Base-by-base conservation (phyloP, 352 stramenopile species). In the Phytophthora idaei region DNA sequence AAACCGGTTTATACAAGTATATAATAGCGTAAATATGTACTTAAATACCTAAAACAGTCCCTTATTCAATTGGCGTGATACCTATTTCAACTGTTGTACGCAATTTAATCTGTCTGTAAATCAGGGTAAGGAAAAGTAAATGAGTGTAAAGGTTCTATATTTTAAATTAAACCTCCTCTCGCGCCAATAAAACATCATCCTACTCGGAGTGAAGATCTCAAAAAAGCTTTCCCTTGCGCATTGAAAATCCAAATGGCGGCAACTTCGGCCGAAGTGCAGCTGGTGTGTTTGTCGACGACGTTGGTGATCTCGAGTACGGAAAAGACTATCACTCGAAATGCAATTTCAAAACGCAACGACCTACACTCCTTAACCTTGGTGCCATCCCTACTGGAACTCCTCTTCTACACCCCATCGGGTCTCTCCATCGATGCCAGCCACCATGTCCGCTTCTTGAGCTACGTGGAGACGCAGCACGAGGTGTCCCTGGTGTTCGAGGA, bases 401-500 rank as follows among this genome's bases (percentile, higher is more conserved):
- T 90, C 28, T 87, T 90, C 62, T 90, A 85, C 67, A 55, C 71
- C 17, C 31, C 44, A 21, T 21, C 17, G 17, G 17, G 17, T 21
- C 17, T 21, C 7, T 37, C 48, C 3, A 21, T 8, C 12, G 17
- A 48, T 4, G n/a, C 3, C 32, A 12, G 6, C 31, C 5, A 46
- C 8, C 5, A 29, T 28, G 14, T 66, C 48, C 76, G 76, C 8
- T 89, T 90, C 57, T 61, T 90, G 21, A 90, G 81, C 64, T 87
- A 84, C 62, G 80, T 87, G 17, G 78, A 90, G 71, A 88, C 79
- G 21, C 76, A 86, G 49, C 78, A 90, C 61, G 81, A 90, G 60
- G 48, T 90, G 17, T 89, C 80, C 31, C 71, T 90, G n/a, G 81
- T 86, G 34, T 84, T 89, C 52, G 80, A 89, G 14, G 76, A 86